A percentile compares a stretch with the other conserved stretches of the same genome.
phyloP scores from a whole-genome alignment of 306 rosid genomes.

The Purshia tridentata region DNA sequence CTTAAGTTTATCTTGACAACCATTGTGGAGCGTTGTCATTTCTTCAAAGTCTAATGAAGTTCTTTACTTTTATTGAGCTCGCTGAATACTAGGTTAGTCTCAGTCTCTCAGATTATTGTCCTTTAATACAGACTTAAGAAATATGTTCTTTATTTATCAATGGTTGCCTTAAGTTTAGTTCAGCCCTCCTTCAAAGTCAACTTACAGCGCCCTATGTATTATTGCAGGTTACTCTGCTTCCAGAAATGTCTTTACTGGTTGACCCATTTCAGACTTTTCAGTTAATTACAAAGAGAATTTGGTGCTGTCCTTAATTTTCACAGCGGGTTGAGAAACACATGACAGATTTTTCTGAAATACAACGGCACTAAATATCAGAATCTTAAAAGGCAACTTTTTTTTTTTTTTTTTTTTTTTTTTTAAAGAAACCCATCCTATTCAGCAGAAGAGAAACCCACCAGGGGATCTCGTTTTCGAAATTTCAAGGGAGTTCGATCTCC shows the following conservation, averaged over 20 bases:
- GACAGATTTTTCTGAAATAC: too few species aligned
- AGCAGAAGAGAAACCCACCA: neutral
- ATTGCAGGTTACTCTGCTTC: too few species aligned
- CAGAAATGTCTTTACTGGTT: too few species aligned
- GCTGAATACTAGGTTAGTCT: neutral
- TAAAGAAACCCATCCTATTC: neutral
- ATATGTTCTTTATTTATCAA: neutral
- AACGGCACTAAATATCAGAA: too few species aligned
- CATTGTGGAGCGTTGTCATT: neutral
- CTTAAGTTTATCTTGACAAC: too few species aligned
- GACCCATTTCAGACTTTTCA: too few species aligned
- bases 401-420: neutral
- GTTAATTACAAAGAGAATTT: too few species aligned
- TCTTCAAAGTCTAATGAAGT: neutral
- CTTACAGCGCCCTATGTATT: too few species aligned
- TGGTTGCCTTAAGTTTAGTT: neutral
- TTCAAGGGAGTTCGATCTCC: too few species aligned
- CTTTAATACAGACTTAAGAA: neutral
- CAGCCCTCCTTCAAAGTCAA: too few species aligned
- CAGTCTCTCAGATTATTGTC: neutral
- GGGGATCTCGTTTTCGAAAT: too few species aligned
- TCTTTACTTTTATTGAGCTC: neutral
- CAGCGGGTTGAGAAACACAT: neutral
- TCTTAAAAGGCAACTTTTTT: neutral
- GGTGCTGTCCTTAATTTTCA: neutral